Conservation (phyloP, 495 filamentous ascomycete species). For the Aspergillus taichungensis region DNA sequence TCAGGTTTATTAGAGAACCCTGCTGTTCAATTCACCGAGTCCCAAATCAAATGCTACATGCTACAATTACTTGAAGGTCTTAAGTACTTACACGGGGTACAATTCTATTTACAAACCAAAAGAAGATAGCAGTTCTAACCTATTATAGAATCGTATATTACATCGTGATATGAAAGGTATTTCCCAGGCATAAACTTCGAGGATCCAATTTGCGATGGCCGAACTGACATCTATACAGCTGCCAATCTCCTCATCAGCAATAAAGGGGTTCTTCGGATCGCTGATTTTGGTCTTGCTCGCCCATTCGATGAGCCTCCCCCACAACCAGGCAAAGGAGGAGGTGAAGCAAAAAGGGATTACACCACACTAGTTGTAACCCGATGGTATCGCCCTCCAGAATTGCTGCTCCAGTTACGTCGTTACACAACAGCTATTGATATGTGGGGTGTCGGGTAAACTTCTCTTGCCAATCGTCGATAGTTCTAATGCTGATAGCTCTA, state of each 20-base stretch:
- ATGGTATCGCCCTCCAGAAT: constrained; percentile 95
- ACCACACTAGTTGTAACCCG: constrained; percentile 90
- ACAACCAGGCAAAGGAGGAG: constrained; percentile 67
- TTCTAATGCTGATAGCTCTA: constrained; percentile 23
- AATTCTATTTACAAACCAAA: not conserved
- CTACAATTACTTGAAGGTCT: constrained; percentile 85
- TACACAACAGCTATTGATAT: constrained; percentile 97
- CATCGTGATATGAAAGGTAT: constrained; percentile 92
- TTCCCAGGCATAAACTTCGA: not conserved
- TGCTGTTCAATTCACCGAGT: constrained; percentile 70
- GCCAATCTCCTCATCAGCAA: constrained; percentile 98
- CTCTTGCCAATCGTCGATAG: not conserved
- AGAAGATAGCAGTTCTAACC: constrained; percentile 6
- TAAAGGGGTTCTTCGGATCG: constrained; percentile 86
- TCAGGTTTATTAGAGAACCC: constrained; percentile 95
- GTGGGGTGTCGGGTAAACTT: constrained; percentile 86
- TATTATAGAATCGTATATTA: constrained; percentile 60
- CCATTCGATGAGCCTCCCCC: constrained; percentile 86
- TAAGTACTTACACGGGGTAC: constrained; percentile 75
- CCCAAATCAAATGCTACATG: constrained; percentile 98
- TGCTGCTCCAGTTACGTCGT: constrained; percentile 72
- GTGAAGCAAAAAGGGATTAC: constrained; percentile 82
- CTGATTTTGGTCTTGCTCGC: constrained; percentile 90
- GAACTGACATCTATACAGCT: constrained; percentile 43
- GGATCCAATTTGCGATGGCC: not conserved